Base-by-base conservation (phyloP, 495 filamentous ascomycete genomes). In the Trichoderma parareesei region DNA sequence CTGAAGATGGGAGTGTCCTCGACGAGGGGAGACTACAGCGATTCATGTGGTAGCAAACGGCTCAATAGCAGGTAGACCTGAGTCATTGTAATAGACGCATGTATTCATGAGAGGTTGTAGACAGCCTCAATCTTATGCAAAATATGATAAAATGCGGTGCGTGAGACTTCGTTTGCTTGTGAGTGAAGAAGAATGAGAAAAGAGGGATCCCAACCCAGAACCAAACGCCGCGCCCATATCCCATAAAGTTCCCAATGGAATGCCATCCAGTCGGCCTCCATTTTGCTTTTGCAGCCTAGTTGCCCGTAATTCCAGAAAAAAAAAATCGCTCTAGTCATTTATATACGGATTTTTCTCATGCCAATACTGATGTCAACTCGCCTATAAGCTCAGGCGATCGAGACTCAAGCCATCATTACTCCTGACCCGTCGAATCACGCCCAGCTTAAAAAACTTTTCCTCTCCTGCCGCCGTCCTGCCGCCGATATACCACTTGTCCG, bases 401-500 rank as follows among this genome's bases (percentile, higher is more conserved):
- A 85, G 66, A 62, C 83, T 85, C 55, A 84, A 66, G 61, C 82
- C 69, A 67, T 85, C 84, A 41, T 81, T 76, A 68, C 84, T 86
- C 63, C 78, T 74, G 46, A 84, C 76, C 63, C 84, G 71, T 70
- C 80, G 75, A 48, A 85, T 82, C 11, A 85, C 81, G 27, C 83
- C 82, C 1, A 86, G 71, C 68, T 90, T 87, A 69, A 95, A 95
- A 73, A 92, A 96, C 70, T 86, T 82, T 74, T 97, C 92, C 71
- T 96, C 92, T 5, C 92, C 92, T 1, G 77, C 81, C n/a, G 90
- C 87, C 41, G 90, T 95, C 68, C 88, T 77, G 2, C 92, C 92
- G 3, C 92, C 92, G 62, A 97, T 90, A 74, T 93, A 97, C 87
- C 91, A 91, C 67, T 81, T 81, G 77, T 96, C 92, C 0, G 83